Base-by-base conservation (phyloP, 495 filamentous ascomycete genomes). In the Rhypophila decipiens region DNA sequence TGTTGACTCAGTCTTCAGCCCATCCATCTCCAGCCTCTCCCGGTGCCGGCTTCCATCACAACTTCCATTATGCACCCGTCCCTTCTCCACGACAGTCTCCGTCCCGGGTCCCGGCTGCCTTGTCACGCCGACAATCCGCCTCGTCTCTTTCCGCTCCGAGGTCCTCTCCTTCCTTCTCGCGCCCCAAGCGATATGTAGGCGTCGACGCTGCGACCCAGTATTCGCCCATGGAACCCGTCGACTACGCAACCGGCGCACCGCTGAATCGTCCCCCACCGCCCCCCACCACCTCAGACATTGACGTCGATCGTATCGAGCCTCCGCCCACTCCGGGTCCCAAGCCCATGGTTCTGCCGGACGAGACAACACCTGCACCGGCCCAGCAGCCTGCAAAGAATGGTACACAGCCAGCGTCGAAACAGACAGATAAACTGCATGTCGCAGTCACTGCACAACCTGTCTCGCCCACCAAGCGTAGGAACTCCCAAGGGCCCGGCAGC, bases 131-230 rank as follows among this genome's bases (percentile, higher is more conserved):
- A 29, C 67, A 67, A 56, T 66, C 63, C 35, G 51, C 52, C 45
- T 66, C 68, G 45, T 64, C 70, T 21, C 55, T 60, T 21, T 47
- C 65, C 19, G 52, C 57, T 24, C 46, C 63, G 42, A 54, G 62
- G 50, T 57, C 61, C 40, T 67, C 68, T 31, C 66, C 68, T 4
- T 58, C 59, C 23, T 29, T 50, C 9, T 31, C 65, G 41, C 63
- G 51, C 46, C 58, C 70, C 31, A 67, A 61, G 45, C 65, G 66
- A 63, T 72, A 73, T 70, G 71, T 71, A 59, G 69, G 56, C 51
- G 68, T 71, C 55, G 75, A 80, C 58, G 72, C 78, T 41, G 73
- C 73, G 48, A 78, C 76, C 36, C 76, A 79, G 58, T 79, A 76
- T 51, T 76, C 75, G 55, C 76, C 76, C 18, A 70, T 70, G 70